Evolutionary conservation across 208 protist species (phyloP), one percentile per base, ranked within the genome.

Genomic region (Acanthamoeba rhysodes): DNA sequence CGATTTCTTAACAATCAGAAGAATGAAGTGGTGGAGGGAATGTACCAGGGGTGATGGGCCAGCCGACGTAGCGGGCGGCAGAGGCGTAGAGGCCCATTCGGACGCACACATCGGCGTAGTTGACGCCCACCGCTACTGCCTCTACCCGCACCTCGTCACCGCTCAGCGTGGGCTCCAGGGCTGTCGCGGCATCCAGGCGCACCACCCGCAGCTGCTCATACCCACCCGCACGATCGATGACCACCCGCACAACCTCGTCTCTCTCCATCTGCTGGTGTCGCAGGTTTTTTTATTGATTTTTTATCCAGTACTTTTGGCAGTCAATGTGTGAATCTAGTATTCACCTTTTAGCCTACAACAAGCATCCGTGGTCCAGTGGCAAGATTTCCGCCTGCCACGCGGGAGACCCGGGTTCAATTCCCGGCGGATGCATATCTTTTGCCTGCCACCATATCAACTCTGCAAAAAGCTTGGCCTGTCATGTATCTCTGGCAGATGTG

Each of bases 1-100:
- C 1, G 53, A 59, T 59, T 20, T 14, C 9, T 45, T 45, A 29
- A 0, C 0, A 50, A 12, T 0, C 6, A 12, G 32, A 84, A 53
- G 24, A 16, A 84, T 0, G 6, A 84, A 29, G 74, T n/a, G 7
- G 22, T 18, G 3, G 34, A 18, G 29, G 74, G 29, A 45, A 80
- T n/a, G 22, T 41, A 53, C 74, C 74, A 29, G 74, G 74, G 45
- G 74, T 84, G 29, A 84, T 84, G 74, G 74, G 74, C 74, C 74
- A 84, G 74, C 74, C 74, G 0, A 84, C 74, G 45, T 84, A 84
- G 34, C 45, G 34, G 41, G 34, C 45, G 41, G 82, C 82, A 20
- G 82, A 90, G 57, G 82, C 82, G 57, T 90, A 90, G 48, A 90
- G 57, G 48, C 82, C 82, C 82, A 90, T 90, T 18, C 82, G 82